Evolutionary conservation across 768 basidiomycete species (phyloP).

Genomic region (Gloeophyllum trabeum): DNA sequence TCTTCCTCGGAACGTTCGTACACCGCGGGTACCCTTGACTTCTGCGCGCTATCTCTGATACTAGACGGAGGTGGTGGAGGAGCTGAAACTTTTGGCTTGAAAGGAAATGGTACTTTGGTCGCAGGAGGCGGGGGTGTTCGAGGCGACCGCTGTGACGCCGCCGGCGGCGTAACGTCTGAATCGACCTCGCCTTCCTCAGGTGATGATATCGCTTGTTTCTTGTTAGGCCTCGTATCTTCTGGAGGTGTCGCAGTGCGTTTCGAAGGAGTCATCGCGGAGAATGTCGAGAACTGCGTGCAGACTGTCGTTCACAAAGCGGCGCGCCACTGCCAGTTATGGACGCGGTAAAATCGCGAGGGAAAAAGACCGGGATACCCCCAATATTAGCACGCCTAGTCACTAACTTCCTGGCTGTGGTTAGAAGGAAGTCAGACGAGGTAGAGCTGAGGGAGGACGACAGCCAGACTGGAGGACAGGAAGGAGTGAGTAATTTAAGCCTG

Average conservation of each 20-base stretch:
- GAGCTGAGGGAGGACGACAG: not conserved
- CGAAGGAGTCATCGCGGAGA: not conserved
- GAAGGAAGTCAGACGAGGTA: not conserved
- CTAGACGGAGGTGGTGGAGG: too few relatives aligned
- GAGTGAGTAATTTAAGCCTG: not conserved
- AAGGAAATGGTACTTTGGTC: conserved; percentile 60
- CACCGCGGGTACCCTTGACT: conserved; percentile 3
- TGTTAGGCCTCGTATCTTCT: conserved; percentile 54
- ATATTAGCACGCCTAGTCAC: not conserved
- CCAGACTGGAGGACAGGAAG: not conserved
- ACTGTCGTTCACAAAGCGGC: not conserved
- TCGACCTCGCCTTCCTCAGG: conserved; percentile 82
- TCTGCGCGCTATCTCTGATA: too few relatives aligned
- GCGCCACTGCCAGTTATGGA: not conserved
- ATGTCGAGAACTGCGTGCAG: not conserved
- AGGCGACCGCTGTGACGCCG: conserved; percentile 9
- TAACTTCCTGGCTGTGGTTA: not conserved
- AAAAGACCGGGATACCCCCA: not conserved
- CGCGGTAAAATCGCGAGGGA: not conserved
- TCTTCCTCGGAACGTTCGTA: conserved; percentile 34
- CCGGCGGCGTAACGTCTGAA: conserved; percentile 28
- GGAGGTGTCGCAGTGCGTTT: conserved; percentile 11
- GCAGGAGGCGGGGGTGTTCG: conserved; percentile 11
- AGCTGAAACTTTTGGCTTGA: conserved; percentile 48
- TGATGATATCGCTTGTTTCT: conserved; percentile 45